phyloP scores from a whole-genome alignment of 1,139 yeast species.

The Saccharomycopsis hybrid region DNA sequence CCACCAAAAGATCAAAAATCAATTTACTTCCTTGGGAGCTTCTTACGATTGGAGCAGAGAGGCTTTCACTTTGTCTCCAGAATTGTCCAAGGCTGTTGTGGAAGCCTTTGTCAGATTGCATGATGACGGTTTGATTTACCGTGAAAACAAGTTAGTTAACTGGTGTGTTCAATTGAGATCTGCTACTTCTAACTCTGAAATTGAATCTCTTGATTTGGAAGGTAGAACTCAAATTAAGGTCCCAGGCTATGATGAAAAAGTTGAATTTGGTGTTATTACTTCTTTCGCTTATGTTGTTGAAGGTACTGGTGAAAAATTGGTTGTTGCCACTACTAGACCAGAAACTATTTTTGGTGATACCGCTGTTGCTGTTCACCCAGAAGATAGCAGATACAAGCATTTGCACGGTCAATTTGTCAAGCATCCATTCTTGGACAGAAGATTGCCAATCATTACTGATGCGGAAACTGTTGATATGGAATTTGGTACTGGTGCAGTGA shows the following conservation, averaged over 20 bases:
- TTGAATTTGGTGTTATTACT: conserved; percentile 94
- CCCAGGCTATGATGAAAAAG: conserved; percentile 84
- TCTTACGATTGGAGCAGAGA: conserved; percentile 96
- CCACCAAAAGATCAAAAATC: conserved; percentile 77
- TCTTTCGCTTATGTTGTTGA: conserved; percentile 89
- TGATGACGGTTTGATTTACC: conserved; percentile 92
- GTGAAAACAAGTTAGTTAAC: conserved; percentile 89
- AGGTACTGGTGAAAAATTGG: conserved; percentile 65
- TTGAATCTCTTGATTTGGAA: conserved; percentile 81
- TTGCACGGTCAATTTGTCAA: conserved; percentile 87
- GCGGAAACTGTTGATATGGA: conserved; percentile 97
- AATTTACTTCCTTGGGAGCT: conserved; percentile 85
- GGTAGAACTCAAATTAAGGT: conserved; percentile 78
- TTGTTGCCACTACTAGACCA: conserved; percentile 98
- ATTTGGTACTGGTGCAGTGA: conserved; percentile 99
- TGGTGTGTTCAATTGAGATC: conserved; percentile 96
- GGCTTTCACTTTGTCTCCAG: conserved; percentile 85
- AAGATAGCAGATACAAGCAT: conserved; percentile 87
- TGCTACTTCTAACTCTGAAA: conserved; percentile 93
- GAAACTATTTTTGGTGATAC: conserved; percentile 98
- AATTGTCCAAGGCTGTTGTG: conserved; percentile 69
- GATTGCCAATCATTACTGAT: conserved; percentile 83
- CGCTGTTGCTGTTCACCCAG: conserved; percentile 95
- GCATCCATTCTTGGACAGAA: conserved; percentile 86
- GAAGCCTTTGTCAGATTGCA: conserved; percentile 90